A percentile compares a stretch with the other conserved stretches of the same genome.
Conservation (phyloP, 2,329 filamentous ascomycete genomes). For the Coniochaeta prunicola region DNA sequence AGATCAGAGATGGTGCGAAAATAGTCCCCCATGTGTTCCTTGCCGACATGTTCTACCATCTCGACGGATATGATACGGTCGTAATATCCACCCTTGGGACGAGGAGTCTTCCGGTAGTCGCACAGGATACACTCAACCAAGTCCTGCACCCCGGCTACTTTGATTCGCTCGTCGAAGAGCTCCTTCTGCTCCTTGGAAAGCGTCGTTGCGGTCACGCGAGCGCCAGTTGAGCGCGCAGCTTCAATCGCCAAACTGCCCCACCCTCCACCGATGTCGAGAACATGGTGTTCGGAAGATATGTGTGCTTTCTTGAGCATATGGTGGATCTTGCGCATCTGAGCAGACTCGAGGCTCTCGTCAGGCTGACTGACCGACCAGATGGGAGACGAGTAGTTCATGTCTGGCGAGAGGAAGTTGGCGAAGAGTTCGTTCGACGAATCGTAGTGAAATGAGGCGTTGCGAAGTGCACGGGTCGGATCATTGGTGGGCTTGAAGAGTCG, state of each 20-base stretch:
- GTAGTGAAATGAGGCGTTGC: slow-evolving; percentile 68
- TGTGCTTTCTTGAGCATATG: slow-evolving; percentile 59
- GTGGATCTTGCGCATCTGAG: slow-evolving; percentile 60
- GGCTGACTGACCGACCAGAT: slow-evolving; percentile 49
- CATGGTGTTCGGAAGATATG: slow-evolving; percentile 58
- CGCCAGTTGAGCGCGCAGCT: slow-evolving; percentile 58
- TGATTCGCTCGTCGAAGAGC: slow-evolving; percentile 59
- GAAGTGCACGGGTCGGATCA: too few species aligned
- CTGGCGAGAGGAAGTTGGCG: slow-evolving; percentile 62
- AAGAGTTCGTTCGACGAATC: slow-evolving; percentile 74
- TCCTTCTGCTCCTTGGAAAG: slow-evolving; percentile 62
- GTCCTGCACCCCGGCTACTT: slow-evolving; percentile 49
- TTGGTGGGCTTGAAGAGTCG: too few species aligned
- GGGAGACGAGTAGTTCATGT: slow-evolving; percentile 71
- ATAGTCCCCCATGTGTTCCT: slow-evolving; percentile 60
- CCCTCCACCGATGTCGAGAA: slow-evolving; percentile 68
- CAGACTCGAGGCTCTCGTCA: slow-evolving; percentile 55
- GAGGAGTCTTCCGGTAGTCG: slow-evolving; percentile 59
- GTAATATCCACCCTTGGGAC: slow-evolving; percentile 45
- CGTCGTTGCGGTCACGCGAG: slow-evolving; percentile 61
- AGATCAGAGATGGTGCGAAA: slow-evolving; percentile 57
- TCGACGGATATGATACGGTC: slow-evolving; percentile 72
- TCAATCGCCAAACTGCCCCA: slow-evolving; percentile 71
- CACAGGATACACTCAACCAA: slow-evolving; percentile 58
- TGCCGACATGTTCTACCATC: slow-evolving; percentile 69